Evolutionary conservation across 192 early-diverging fungal genomes (phyloP).

Genomic region (Rhizophlyctis rosea): DNA sequence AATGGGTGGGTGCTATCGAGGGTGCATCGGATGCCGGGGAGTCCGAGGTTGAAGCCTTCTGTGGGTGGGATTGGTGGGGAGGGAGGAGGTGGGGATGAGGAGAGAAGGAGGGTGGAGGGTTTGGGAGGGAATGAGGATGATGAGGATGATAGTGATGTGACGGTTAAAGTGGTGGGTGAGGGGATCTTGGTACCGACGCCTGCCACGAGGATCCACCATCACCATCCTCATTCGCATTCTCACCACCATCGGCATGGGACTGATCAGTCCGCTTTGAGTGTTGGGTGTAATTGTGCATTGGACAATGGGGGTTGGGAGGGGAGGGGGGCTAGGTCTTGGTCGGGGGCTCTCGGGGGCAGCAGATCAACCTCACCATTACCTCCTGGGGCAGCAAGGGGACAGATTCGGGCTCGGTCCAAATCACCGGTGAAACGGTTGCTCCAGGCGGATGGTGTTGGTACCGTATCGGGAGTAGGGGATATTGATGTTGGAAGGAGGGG

Average conservation of each 20-base stretch:
- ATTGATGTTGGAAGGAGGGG: no score
- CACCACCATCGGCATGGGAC: slow-evolving; percentile 8
- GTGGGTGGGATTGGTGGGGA: not conserved
- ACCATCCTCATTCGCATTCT: slow-evolving; percentile 29
- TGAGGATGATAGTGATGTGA: slow-evolving; percentile 10
- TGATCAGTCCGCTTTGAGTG: not conserved
- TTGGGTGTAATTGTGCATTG: not conserved
- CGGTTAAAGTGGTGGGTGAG: slow-evolving; percentile 34
- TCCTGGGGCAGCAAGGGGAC: no score
- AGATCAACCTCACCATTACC: no score
- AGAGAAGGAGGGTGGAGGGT: slow-evolving; percentile 3
- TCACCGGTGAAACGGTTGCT: no score
- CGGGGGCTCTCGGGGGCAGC: no score
- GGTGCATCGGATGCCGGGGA: not conserved
- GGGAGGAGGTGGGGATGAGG: no score
- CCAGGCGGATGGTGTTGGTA: no score
- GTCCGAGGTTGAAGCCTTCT: not conserved
- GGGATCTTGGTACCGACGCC: slow-evolving; percentile 36
- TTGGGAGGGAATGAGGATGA: not conserved
- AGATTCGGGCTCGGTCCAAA: no score
- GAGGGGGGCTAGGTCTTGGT: no score
- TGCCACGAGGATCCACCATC: slow-evolving; percentile 37
- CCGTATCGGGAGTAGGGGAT: no score
- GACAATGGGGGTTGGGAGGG: slow-evolving; percentile 3
- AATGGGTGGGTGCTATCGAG: slow-evolving; percentile 22